These are phyloP conservation scores for Candida ascalaphidarum DNA, from an alignment of 805 yeast species.

Conservation along the genomic window DNA sequence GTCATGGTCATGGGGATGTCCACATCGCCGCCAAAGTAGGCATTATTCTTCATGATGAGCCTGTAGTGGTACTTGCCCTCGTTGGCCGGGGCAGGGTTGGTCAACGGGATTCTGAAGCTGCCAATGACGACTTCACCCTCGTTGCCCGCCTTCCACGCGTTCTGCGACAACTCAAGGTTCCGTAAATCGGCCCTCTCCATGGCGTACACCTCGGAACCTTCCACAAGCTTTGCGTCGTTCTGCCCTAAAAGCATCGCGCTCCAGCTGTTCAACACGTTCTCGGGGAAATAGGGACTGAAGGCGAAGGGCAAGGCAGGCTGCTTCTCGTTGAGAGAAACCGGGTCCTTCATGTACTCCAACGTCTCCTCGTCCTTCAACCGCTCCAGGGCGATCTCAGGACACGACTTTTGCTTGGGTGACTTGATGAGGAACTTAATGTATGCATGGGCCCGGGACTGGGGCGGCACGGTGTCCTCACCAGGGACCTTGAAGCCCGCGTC, in stretches of 20 bases:
- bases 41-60: conserved; percentile 59
- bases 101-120: conserved; percentile 66
- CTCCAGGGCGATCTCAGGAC: conserved; percentile 35
- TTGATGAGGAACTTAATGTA: conserved; percentile 67
- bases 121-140: conserved; percentile 40
- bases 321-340: conserved; percentile 53
- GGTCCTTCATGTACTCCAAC: conserved; percentile 63
- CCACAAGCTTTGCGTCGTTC: conserved; percentile 73
- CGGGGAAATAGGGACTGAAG: conserved; percentile 73
- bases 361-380: conserved; percentile 49
- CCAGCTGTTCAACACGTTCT: conserved; percentile 44
- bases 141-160: conserved; percentile 40
- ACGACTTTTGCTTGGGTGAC: conserved; percentile 61
- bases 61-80: conserved; percentile 62
- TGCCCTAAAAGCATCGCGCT: conserved; percentile 61
- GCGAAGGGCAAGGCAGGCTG: conserved; percentile 66
- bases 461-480: conserved; percentile 70
- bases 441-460: conserved; percentile 59
- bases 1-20: conserved; percentile 62
- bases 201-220: conserved; percentile 43
- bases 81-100: conserved; percentile 71
- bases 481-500: conserved; percentile 76
- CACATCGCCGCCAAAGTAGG: conserved; percentile 77
- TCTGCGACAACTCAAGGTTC: conserved; percentile 47
- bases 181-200: conserved; percentile 44